Percentiles rank a stretch among this genome's conserved stretches.
Conservation (phyloP, 2,329 filamentous ascomycete species). For the Ophiostoma australiae region DNA sequence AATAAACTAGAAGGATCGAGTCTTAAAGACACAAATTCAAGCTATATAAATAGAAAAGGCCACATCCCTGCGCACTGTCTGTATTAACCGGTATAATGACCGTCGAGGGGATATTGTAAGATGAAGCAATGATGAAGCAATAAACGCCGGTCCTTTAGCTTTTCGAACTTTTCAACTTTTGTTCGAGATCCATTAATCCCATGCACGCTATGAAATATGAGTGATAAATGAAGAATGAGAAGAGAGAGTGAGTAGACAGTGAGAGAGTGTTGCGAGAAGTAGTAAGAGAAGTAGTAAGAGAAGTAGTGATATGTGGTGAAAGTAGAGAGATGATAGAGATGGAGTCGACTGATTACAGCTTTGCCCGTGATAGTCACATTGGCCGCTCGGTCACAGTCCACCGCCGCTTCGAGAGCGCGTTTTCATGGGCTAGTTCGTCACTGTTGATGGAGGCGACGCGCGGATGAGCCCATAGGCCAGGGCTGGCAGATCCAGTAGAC, state of each 20-base stretch:
- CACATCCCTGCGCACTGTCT: neutral
- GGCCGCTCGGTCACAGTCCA: slow-evolving; percentile 51
- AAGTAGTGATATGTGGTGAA: no score
- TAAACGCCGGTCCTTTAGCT: neutral
- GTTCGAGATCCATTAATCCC: slow-evolving; percentile 1
- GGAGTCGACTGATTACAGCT: neutral
- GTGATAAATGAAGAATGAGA: neutral
- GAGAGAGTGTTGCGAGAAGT: neutral
- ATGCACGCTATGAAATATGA: neutral
- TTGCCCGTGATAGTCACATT: neutral
- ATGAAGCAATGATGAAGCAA: neutral
- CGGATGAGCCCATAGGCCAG: slow-evolving; percentile 42
- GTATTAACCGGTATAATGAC: neutral
- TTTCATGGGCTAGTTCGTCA: slow-evolving; percentile 42
- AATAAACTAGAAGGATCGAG: no score
- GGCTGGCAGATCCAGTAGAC: slow-evolving; percentile 26
- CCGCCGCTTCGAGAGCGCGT: slow-evolving; percentile 46
- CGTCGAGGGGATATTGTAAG: neutral
- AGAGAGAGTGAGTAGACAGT: neutral
- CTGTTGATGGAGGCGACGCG: slow-evolving; percentile 19
- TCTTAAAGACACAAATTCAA: neutral
- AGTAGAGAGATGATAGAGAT: neutral
- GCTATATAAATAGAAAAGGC: neutral
- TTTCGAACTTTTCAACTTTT: slow-evolving; percentile 1
- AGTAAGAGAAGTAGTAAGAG: neutral